Evolutionary conservation across 1,139 yeast species (phyloP).

Genomic region (Candida anutae): DNA sequence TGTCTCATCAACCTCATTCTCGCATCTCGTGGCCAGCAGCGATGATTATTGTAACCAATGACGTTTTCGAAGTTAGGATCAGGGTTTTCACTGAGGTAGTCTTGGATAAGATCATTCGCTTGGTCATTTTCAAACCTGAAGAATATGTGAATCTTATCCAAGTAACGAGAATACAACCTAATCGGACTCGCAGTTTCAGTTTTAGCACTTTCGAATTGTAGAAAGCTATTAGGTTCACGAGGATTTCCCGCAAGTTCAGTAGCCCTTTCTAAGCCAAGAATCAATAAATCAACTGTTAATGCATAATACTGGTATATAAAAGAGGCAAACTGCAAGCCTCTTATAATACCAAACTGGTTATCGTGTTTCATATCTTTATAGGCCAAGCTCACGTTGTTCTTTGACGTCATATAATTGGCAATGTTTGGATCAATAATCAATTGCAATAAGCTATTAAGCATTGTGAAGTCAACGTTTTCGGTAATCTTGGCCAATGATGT

Average conservation of each 20-base stretch:
- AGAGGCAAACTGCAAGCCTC: constrained; percentile 87
- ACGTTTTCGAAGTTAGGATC: constrained; percentile 85
- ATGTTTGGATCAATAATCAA: constrained; percentile 82
- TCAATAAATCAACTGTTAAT: constrained; percentile 67
- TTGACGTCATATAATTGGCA: constrained; percentile 92
- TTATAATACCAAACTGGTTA: constrained; percentile 77
- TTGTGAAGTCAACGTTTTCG: constrained; percentile 82
- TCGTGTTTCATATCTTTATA: constrained; percentile 95
- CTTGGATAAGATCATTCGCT: constrained; percentile 66
- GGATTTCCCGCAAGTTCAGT: constrained; percentile 78
- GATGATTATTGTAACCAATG: constrained; percentile 81
- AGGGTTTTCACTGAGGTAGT: constrained; percentile 75
- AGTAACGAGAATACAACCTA: constrained; percentile 70
- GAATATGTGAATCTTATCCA: constrained; percentile 74
- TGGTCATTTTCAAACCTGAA: constrained; percentile 67
- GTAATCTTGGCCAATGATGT: constrained; percentile 62
- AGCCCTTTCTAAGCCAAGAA: constrained; percentile 84
- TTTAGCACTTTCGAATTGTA: constrained; percentile 56
- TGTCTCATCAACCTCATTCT: constrained; percentile 87
- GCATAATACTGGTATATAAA: constrained; percentile 91
- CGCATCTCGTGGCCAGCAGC: constrained; percentile 92
- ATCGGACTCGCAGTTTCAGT: constrained; percentile 66
- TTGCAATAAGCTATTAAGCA: constrained; percentile 72
- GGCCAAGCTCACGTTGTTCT: constrained; percentile 72
- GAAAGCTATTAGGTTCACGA: constrained; percentile 64